Percentiles rank a stretch among this genome's conserved stretches.
Conservation (phyloP, 106 monocot species). For the Iris macrosiphon region DNA sequence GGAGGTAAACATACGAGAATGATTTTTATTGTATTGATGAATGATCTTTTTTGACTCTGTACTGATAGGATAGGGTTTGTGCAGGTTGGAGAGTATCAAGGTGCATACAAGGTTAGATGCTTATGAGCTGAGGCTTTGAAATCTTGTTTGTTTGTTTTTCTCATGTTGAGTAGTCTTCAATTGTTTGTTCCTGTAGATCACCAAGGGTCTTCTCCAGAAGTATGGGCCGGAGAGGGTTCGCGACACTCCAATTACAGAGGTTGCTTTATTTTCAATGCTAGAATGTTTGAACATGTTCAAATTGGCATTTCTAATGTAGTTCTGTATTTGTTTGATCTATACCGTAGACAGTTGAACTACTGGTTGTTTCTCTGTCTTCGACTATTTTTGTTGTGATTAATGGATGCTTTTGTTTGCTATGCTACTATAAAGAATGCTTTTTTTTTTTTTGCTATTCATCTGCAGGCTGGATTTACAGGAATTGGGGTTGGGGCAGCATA, state of each 20-base stretch:
- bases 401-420: not conserved
- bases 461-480: constrained; percentile 95
- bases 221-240: constrained; percentile 98
- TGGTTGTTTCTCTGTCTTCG: not conserved
- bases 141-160: not conserved
- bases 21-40: not conserved
- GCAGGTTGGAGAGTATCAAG: constrained; percentile 98
- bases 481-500: constrained; percentile 99
- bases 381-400: not conserved
- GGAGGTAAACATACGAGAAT: constrained; percentile 49
- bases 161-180: not conserved
- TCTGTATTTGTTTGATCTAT: not conserved
- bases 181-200: constrained; percentile 41
- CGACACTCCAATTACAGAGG: constrained; percentile 99
- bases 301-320: not conserved
- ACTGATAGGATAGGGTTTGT: constrained; percentile 2
- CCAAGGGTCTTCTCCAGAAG: constrained; percentile 88
- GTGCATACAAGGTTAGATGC: constrained; percentile 87
- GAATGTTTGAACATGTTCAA: not conserved
- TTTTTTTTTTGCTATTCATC: not conserved
- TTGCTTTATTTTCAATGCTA: constrained; percentile 8
- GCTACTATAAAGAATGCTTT: not conserved
- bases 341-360: not conserved
- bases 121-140: not conserved
- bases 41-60: not conserved